Percentiles rank a stretch among this genome's conserved stretches.
Evolutionary conservation across 371 early-diverging fungal species (phyloP).

Genomic region (Chytridium lagenaria): DNA sequence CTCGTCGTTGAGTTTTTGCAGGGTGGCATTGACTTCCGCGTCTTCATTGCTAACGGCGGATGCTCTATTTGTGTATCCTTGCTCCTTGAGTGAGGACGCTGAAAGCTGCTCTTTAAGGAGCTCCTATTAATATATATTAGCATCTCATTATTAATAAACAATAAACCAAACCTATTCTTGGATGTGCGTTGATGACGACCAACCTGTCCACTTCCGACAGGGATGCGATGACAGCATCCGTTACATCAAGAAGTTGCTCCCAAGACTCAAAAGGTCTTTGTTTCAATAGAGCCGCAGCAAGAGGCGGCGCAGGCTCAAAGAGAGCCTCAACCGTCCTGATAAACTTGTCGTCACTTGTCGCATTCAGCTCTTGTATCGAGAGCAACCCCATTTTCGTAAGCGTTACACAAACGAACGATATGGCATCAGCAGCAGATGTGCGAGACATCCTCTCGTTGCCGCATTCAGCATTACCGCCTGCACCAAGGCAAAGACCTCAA

Average conservation of each 20-base stretch:
- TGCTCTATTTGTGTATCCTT: conserved; percentile 60
- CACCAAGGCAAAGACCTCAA: not conserved
- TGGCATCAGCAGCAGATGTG: conserved; percentile 2
- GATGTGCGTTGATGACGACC: conserved; percentile 65
- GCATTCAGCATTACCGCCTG: not conserved
- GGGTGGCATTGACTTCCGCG: conserved; percentile 44
- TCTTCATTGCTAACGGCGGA: not conserved
- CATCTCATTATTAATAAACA: not conserved
- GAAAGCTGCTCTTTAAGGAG: conserved; percentile 61
- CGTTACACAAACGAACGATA: not conserved
- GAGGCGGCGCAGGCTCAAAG: conserved; percentile 87
- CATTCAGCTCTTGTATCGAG: conserved; percentile 1
- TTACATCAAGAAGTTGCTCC: conserved; percentile 66
- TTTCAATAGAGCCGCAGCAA: conserved; percentile 72
- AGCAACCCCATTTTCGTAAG: not conserved
- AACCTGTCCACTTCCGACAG: conserved; percentile 34
- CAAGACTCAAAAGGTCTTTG: conserved; percentile 74
- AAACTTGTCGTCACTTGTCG: not conserved
- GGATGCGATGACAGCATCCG: conserved; percentile 42
- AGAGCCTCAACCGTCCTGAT: conserved; percentile 67
- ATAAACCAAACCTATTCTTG: conserved; percentile 77
- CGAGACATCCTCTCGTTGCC: conserved; percentile 18
- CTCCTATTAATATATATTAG: conserved; percentile 13
- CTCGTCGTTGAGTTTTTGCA: conserved; percentile 70
- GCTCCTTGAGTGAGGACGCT: conserved; percentile 75